Base-by-base conservation (phyloP, 2,329 filamentous ascomycete species). In the Pyricularia sp. region DNA sequence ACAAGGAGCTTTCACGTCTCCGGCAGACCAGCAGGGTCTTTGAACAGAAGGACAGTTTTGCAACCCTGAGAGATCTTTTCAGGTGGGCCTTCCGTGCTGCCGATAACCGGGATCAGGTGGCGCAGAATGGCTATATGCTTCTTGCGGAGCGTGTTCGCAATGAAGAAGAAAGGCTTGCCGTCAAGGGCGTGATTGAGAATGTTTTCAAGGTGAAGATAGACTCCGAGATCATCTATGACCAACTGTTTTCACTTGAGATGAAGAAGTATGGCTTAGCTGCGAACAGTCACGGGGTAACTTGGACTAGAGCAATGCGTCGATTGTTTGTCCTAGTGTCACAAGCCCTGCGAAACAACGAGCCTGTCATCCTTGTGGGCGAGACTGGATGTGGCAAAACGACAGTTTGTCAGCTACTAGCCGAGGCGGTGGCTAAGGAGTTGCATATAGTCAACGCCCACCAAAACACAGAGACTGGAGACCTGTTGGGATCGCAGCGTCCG, bases 321-420 rank as follows among this genome's bases (percentile, higher is more conserved):
- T 80, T 99, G 0, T 97, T 93, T 72, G 86, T 96, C 7, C 81
- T 99, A 13, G 91, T 99, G n/a, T 86, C 88, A 5, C 84, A 90
- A 70, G 94, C 94, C 1, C 79, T 99, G 66, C 84, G 84, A 30
- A 94, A 97, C 72, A 92, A 96, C 67, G 94, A 99, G 74, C 94
- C 94, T 0, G 91, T 99, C 3, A 81, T 99, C 24, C 81, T 99
- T 5, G 91, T 99, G 13, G 94, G 94, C 67, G 96, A 99, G 74
- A 99, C 94, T 22, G 94, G 94, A 6, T 97, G 93, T 72, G 94
- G 96, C 67, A 99, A 99, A 78, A 99, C 94, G 0, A 97, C 93
- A 2, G 90, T 99, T 7, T 96, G 91, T 69, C 94, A 99, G 74
- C 83, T 96, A 72, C 82, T 97, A 64, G 92, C 94, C 3, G 89